Evolutionary conservation across 1,139 yeast species (phyloP), one percentile per base, ranked within the genome.

Genomic region (Yamadazyma sp.): DNA sequence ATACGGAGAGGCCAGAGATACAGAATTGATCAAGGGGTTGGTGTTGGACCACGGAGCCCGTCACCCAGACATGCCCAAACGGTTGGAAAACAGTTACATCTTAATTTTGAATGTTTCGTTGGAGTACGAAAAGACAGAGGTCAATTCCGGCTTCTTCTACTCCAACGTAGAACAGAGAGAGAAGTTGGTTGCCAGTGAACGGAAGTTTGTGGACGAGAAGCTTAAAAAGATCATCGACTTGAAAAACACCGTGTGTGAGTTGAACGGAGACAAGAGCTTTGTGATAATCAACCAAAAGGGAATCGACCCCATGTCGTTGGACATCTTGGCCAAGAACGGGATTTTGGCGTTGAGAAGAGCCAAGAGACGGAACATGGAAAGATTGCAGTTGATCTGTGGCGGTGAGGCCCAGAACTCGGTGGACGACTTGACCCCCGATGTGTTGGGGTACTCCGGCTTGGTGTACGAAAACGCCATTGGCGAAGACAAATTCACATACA

Each of bases 371-470:
- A 94, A 94, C 64, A 92, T 94, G 98, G 99, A 94, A 69, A 82
- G 99, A 61, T 76, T 94, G 57, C 99, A 94, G 67, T 76, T 94
- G 46, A 89, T 91, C 36, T 87, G 96, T 52, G 98, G 98, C 20
- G 99, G 98, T 53, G 94, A 86, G 59, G 98, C 98, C 9, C 98
- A 91, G 66, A 94, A 94, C 66, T 85, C 96, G 12, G 98, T 91
- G 32, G 99, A 94, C 57, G 98, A 92, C 59, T 75, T 94, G 56
- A 58, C 82, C n/a, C 91, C 95, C 5, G 78, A 75, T 3, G 72
- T 87, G n/a, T 75, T 94, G 46, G 99, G 99, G 14, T 85, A 68
- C 65, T 88, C 97, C 6, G 98, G 98, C 11, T 70, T 79, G 41
- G 96, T 94, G 11, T 88, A 87, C 61, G 98, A 92, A 68, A 88